Evolutionary conservation across 75 land plant genomes (phyloP), one percentile per base, ranked within the genome.

Genomic region (Selaginella tamariscina): DNA sequence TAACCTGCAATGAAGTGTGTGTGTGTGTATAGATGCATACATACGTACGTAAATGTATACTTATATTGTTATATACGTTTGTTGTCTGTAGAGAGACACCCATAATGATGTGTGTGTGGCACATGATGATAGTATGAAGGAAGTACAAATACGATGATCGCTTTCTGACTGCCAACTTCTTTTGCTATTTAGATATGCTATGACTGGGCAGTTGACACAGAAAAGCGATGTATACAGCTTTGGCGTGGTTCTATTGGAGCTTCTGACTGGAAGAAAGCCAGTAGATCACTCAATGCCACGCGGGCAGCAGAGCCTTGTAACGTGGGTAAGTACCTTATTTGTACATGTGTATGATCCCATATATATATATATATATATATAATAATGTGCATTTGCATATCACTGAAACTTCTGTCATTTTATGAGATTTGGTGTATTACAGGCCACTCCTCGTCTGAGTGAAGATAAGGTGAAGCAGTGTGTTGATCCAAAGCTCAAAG

Each of bases 281-380:
- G 81, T 81, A 54, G 85, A 85, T 55, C 94, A 84, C 65, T 86
- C 94, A 26, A 82, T 87, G 91, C 94, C 94, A 15, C 89, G 86
- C 73, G 94, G 94, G 39, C 94, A 89, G 70, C 94, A 89, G 56
- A 87, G 91, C 74, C 85, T 89, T 71, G 91, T 89, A 32, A 89
- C 94, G 29, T 89, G 94, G 94, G 94, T 89, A 76, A 65, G 81
- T 72, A 24, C n/a, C n/a, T n/a, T n/a, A n/a, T n/a, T n/a, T n/a
- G n/a, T n/a, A n/a, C n/a, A n/a, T n/a, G n/a, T n/a, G n/a, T n/a
- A n/a, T n/a, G n/a, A n/a, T n/a, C n/a, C n/a, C n/a, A n/a, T n/a
- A n/a, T n/a, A n/a, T n/a, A n/a, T n/a, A n/a, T n/a, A n/a, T n/a
- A n/a, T n/a, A n/a, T n/a, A n/a, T n/a, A n/a, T n/a, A n/a, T n/a